Conservation (phyloP, 495 filamentous ascomycete genomes). For the Trichoderma asperelloides region DNA sequence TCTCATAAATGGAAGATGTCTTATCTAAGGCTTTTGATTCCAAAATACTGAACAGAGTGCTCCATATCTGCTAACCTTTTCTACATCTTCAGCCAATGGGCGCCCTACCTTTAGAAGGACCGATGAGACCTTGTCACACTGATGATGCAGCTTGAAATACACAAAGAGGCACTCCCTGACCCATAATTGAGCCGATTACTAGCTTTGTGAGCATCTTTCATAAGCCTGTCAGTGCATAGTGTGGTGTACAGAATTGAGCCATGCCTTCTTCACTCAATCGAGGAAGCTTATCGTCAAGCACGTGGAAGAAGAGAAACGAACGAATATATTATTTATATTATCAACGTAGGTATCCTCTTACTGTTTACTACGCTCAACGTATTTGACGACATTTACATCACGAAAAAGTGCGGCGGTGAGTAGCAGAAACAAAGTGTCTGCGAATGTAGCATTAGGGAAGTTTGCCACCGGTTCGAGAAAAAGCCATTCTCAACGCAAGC, state of each 20-base stretch:
- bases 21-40: no score
- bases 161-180: neutral
- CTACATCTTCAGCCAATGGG: no score
- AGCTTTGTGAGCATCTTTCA: neutral
- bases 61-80: no score
- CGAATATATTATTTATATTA: neutral
- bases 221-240: neutral
- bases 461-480: no score
- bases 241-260: neutral
- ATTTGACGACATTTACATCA: neutral
- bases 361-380: neutral
- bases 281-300: neutral
- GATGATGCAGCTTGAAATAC: neutral
- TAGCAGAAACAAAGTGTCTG: neutral
- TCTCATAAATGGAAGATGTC: no score
- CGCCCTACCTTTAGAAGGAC: no score
- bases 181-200: neutral
- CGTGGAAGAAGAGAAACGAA: no score
- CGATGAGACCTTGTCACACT: no score
- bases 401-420: neutral
- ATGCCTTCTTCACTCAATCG: neutral
- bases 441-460: neutral
- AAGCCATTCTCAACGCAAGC: no score
- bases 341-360: neutral
- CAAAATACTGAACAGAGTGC: no score